phyloP scores from a whole-genome alignment of 768 basidiomycete genomes.

The Cystobasidium onofrii region DNA sequence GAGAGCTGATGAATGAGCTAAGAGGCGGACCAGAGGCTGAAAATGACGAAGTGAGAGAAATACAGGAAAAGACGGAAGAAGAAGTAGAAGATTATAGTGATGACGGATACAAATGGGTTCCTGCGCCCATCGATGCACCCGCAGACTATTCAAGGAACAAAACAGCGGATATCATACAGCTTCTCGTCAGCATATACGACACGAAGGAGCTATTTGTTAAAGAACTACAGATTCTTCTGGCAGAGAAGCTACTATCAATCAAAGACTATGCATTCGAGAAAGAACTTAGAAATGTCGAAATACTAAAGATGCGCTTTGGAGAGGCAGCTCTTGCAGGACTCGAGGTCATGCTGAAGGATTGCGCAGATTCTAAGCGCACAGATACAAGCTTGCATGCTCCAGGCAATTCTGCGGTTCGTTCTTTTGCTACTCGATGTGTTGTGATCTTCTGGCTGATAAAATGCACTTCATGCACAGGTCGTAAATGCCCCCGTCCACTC shows the following conservation, averaged over 20 bases:
- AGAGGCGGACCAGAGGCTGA: constrained; percentile 27
- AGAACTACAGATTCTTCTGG: constrained; percentile 84
- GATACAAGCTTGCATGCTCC: constrained; percentile 80
- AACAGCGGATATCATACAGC: constrained; percentile 86
- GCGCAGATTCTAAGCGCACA: constrained; percentile 84
- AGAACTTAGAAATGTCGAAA: constrained; percentile 84
- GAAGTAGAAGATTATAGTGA: constrained; percentile 59
- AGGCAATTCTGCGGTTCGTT: constrained; percentile 40
- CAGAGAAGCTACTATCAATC: constrained; percentile 71
- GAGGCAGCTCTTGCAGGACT: constrained; percentile 86
- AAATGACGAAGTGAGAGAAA: constrained; percentile 47
- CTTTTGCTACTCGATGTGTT: background rate
- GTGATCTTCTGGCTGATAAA: background rate
- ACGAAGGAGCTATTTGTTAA: constrained; percentile 93
- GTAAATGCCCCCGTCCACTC: constrained; percentile 58
- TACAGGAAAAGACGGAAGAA: constrained; percentile 65
- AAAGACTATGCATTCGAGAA: constrained; percentile 70
- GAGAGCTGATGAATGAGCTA: constrained; percentile 58
- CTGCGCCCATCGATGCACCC: constrained; percentile 92
- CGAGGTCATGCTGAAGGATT: constrained; percentile 96
- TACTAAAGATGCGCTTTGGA: constrained; percentile 90
- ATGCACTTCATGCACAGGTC: background rate
- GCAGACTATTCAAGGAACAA: constrained; percentile 88
- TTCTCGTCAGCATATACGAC: constrained; percentile 93
- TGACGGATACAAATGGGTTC: constrained; percentile 63